Evolutionary conservation across 176 grass and related monocot genomes (phyloP).

Genomic region (Neostapfia colusana): DNA sequence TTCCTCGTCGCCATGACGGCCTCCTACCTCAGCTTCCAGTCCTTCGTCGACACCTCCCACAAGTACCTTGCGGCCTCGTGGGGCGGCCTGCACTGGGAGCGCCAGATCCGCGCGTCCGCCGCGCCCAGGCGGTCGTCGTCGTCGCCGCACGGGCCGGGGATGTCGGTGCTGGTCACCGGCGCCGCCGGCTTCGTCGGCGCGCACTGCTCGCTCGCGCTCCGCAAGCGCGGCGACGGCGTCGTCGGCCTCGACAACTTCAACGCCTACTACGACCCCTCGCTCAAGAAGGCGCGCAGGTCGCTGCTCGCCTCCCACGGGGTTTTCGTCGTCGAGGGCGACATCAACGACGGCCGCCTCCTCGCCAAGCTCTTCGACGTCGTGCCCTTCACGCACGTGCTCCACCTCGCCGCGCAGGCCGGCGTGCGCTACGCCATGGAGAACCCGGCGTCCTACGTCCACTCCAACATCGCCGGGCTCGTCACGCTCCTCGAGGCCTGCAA

Average conservation of each 20-base stretch:
- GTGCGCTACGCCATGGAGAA: constrained; percentile 93
- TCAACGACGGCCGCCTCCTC: too few relatives aligned
- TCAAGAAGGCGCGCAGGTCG: too few relatives aligned
- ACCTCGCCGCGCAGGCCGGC: constrained; percentile 85
- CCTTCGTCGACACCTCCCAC: constrained; percentile 85
- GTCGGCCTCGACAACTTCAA: too few relatives aligned
- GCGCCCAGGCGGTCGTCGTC: constrained; percentile 40
- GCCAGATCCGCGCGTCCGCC: constrained; percentile 78
- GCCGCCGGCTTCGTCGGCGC: too few relatives aligned
- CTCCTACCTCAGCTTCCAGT: constrained; percentile 86
- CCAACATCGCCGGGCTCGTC: constrained; percentile 86
- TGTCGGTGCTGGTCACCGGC: too few relatives aligned
- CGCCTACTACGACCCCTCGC: too few relatives aligned
- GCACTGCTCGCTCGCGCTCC: too few relatives aligned
- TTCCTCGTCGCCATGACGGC: constrained; percentile 86
- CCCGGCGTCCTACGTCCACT: constrained; percentile 73
- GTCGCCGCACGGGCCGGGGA: too few relatives aligned
- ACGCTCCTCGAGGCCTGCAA: constrained; percentile 82
- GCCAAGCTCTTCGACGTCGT: constrained; percentile 76
- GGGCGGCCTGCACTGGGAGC: constrained; percentile 91
- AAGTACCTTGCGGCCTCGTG: constrained; percentile 73
- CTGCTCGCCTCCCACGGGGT: too few relatives aligned
- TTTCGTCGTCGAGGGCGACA: too few relatives aligned
- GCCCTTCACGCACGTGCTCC: constrained; percentile 80
- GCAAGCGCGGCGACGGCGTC: too few relatives aligned